Evolutionary conservation across 1,284 basidiomycete genomes (phyloP).

Genomic region (Cronartium quercuum): DNA sequence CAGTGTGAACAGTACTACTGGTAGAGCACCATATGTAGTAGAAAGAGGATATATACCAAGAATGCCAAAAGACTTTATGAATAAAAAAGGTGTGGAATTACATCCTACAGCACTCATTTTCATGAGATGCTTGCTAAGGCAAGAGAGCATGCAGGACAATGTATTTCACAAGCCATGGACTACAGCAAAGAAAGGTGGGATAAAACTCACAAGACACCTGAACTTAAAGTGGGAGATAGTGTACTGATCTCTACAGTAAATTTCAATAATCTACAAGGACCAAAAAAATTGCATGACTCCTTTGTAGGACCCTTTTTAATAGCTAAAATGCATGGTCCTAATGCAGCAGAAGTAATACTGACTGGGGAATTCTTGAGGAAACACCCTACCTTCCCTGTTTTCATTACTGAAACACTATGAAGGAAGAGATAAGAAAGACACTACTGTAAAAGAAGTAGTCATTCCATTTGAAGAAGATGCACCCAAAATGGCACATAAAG

Average conservation of each 20-base stretch:
- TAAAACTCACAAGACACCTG: not conserved
- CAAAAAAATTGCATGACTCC: conserved; percentile 4
- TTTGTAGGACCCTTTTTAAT: conserved; percentile 20
- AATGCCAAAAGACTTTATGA: not conserved
- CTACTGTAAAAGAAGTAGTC: not conserved
- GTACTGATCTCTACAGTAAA: conserved; percentile 5
- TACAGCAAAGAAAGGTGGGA: conserved; percentile 15
- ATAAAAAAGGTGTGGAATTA: not conserved
- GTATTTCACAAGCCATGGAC: not conserved
- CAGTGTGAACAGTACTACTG: not conserved
- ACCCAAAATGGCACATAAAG: not conserved
- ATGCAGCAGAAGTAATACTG: not conserved
- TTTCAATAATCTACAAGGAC: not conserved
- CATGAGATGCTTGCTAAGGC: not conserved
- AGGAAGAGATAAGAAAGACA: not conserved
- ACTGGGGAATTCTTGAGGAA: not conserved
- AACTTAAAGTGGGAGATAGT: not conserved
- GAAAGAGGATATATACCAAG: conserved; percentile 16
- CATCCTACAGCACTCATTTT: conserved; percentile 9
- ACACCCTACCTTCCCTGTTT: not conserved
- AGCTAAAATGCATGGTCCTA: not conserved
- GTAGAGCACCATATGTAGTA: not conserved
- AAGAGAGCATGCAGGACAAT: not conserved
- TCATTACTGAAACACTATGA: not conserved
- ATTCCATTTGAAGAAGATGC: not conserved